Conservation (phyloP, 192 early-diverging fungal species). For the Endogone sp. region DNA sequence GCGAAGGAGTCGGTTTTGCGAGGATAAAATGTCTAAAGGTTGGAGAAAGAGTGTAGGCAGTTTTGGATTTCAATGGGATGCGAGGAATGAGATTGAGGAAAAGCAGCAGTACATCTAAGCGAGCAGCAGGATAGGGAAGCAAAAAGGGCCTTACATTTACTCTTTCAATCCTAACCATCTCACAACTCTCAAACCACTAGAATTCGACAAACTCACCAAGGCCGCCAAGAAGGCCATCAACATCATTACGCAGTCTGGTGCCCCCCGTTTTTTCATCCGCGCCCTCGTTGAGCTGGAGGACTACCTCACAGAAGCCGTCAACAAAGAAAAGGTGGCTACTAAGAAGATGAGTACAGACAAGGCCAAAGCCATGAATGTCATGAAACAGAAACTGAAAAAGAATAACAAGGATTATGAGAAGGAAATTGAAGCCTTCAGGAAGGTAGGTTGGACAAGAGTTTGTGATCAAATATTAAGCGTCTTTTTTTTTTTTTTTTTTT, state of each 20-base stretch:
- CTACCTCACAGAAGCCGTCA: slow-evolving; percentile 52
- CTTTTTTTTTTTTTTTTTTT: no score
- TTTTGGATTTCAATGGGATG: no score
- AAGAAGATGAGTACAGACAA: slow-evolving; percentile 85
- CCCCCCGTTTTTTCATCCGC: slow-evolving; percentile 74
- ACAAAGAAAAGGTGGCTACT: slow-evolving; percentile 65
- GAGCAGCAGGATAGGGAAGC: no score
- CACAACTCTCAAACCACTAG: slow-evolving; percentile 33
- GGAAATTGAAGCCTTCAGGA: slow-evolving; percentile 64
- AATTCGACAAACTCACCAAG: slow-evolving; percentile 85
- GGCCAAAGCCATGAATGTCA: slow-evolving; percentile 79
- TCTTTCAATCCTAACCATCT: not conserved
- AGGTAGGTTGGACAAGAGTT: slow-evolving; percentile 26
- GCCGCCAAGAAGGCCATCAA: slow-evolving; percentile 55
- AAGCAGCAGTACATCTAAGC: no score
- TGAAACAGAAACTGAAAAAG: slow-evolving; percentile 95
- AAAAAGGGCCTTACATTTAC: no score
- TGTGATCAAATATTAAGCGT: no score
- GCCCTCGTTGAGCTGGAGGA: slow-evolving; percentile 76
- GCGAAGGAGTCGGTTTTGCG: no score
- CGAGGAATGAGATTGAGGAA: no score
- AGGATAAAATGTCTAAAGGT: no score
- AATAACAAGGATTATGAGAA: slow-evolving; percentile 71
- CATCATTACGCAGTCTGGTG: slow-evolving; percentile 44
- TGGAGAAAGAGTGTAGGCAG: no score